These are phyloP conservation scores for Cyberlindnera bimundalis DNA, from an alignment of 805 yeast genomes.

Conservation along the genomic window DNA sequence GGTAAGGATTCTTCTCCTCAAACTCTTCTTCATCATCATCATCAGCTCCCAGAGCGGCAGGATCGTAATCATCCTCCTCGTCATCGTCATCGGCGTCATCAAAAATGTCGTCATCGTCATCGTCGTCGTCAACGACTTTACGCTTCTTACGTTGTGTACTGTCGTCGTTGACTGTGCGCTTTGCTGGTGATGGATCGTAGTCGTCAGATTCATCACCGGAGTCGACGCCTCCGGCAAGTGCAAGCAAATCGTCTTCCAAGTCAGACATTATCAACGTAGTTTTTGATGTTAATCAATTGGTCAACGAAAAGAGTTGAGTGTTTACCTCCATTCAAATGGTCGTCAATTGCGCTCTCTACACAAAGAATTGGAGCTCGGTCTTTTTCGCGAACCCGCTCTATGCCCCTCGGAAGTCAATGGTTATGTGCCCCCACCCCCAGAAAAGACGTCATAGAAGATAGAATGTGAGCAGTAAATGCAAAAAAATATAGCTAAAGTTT, in stretches of 20 bases:
- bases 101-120: slow-evolving; percentile 18
- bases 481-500: too few relatives aligned
- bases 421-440: background rate
- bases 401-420: background rate
- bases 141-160: slow-evolving; percentile 26
- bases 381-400: slow-evolving; percentile 1
- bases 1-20: slow-evolving; percentile 71
- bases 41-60: slow-evolving; percentile 37
- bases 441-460: background rate
- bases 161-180: slow-evolving; percentile 25
- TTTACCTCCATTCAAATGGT: background rate
- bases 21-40: slow-evolving; percentile 36
- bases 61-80: slow-evolving; percentile 42
- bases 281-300: too few relatives aligned
- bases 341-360: too few relatives aligned
- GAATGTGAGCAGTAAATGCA: background rate
- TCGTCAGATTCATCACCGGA: slow-evolving; percentile 31
- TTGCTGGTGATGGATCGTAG: slow-evolving; percentile 34
- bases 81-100: slow-evolving; percentile 35
- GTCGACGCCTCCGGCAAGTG: slow-evolving; percentile 78
- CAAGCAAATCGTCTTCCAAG: slow-evolving; percentile 92
- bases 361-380: too few relatives aligned
- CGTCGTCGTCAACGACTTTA: slow-evolving; percentile 22
- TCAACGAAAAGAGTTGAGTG: background rate
- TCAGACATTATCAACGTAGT: slow-evolving; percentile 43